Evolutionary conservation across 1,139 yeast species (phyloP).

Genomic region (Pichia sp.): DNA sequence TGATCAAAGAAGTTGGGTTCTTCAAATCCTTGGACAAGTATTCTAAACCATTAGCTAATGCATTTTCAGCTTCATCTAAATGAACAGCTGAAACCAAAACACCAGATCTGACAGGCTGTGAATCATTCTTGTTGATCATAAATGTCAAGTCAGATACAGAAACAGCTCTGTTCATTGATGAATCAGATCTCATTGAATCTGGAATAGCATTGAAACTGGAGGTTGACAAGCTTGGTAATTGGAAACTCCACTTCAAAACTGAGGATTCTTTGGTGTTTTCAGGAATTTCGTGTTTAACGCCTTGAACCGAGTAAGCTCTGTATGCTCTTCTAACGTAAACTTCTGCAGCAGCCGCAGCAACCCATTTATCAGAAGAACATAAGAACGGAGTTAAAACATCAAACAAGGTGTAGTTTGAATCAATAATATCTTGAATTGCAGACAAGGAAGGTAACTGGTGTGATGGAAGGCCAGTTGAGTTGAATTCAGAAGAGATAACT

Average conservation of each 20-base stretch:
- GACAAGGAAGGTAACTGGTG: slow-evolving; percentile 80
- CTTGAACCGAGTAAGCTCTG: slow-evolving; percentile 87
- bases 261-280: slow-evolving; percentile 31
- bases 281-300: slow-evolving; percentile 55
- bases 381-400: slow-evolving; percentile 92
- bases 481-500: slow-evolving; percentile 83
- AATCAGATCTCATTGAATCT: slow-evolving; percentile 33
- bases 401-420: slow-evolving; percentile 90
- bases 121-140: slow-evolving; percentile 57
- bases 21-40: slow-evolving; percentile 41
- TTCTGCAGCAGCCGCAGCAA: slow-evolving; percentile 93
- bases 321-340: slow-evolving; percentile 95
- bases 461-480: slow-evolving; percentile 63
- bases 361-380: slow-evolving; percentile 76
- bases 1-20: slow-evolving; percentile 36
- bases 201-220: slow-evolving; percentile 66
- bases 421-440: slow-evolving; percentile 83
- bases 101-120: slow-evolving; percentile 73
- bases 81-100: slow-evolving; percentile 76
- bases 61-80: slow-evolving; percentile 84
- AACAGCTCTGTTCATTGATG: slow-evolving; percentile 68
- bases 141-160: slow-evolving; percentile 89
- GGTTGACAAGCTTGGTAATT: slow-evolving; percentile 61
- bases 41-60: slow-evolving; percentile 68
- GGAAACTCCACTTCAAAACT: slow-evolving; percentile 83